Conservation (phyloP, 202 grass and related monocot genomes). For the Elaeis oleifera region DNA sequence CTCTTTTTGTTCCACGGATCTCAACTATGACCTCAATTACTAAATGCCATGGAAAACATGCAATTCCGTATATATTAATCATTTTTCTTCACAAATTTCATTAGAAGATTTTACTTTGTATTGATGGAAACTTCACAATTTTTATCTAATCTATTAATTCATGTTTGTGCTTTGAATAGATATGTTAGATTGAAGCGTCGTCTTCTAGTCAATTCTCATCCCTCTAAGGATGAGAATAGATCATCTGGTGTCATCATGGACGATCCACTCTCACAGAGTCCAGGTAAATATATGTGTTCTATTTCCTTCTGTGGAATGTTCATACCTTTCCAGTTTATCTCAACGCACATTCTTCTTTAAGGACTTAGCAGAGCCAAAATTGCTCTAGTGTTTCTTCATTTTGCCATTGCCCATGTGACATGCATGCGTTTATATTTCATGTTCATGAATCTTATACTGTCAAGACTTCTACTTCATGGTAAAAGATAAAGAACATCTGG, state of each 20-base stretch:
- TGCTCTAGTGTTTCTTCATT: no score
- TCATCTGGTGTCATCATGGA: constrained; percentile 47
- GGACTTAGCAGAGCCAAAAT: not conserved
- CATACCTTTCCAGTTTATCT: not conserved
- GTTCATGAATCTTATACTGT: no score
- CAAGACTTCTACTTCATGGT: no score
- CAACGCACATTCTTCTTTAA: not conserved
- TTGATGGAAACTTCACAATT: not conserved
- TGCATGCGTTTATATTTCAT: no score
- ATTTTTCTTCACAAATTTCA: no score
- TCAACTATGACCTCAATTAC: no score
- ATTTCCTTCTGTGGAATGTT: not conserved
- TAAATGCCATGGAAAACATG: no score
- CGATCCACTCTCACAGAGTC: constrained; percentile 89
- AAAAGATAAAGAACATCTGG: no score
- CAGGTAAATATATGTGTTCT: constrained; percentile 40
- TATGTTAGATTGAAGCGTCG: constrained; percentile 67
- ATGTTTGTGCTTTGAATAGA: constrained; percentile 25
- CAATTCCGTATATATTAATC: no score
- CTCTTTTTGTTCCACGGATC: no score
- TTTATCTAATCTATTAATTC: not conserved
- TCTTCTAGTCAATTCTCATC: constrained; percentile 82
- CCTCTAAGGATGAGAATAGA: constrained; percentile 69
- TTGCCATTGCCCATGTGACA: no score
- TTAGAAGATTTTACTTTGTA: no score